These are phyloP conservation scores for Sanchytrium tribonematis DNA, from an alignment of 371 early-diverging fungal genomes.

Conservation along the genomic window DNA sequence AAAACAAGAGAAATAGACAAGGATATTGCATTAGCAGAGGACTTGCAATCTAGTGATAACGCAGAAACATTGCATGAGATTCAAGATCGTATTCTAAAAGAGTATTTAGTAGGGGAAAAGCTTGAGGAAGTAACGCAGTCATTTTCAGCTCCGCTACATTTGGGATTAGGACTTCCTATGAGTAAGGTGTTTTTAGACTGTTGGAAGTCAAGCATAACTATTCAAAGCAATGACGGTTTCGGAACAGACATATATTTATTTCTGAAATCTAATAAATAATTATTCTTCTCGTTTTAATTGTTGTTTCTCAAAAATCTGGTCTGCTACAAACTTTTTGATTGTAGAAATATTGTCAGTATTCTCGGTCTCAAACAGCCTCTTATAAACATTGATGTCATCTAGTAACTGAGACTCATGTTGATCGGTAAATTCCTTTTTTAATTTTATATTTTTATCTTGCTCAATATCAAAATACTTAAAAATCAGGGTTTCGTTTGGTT, in stretches of 20 bases:
- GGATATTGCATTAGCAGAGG: background rate
- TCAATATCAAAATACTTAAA: no score
- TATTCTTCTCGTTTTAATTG: background rate
- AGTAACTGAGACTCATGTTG: no score
- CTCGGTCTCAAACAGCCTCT: no score
- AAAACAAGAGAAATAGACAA: background rate
- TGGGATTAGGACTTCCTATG: constrained; percentile 67
- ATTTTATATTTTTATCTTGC: no score
- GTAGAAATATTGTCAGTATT: no score
- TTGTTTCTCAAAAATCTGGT: background rate
- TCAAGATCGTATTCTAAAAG: background rate
- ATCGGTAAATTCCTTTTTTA: no score
- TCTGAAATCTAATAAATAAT: background rate
- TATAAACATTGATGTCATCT: no score
- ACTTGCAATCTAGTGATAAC: constrained; percentile 21
- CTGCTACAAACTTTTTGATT: no score
- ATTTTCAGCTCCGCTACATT: constrained; percentile 11
- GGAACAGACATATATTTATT: constrained; percentile 51
- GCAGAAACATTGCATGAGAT: constrained; percentile 15
- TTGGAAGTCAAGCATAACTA: constrained; percentile 43
- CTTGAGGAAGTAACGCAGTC: background rate
- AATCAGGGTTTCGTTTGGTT: no score
- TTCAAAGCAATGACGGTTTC: constrained; percentile 45
- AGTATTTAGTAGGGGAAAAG: background rate
- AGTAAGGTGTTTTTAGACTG: constrained; percentile 51